Conservation (phyloP, 495 filamentous ascomycete genomes). For the Penicillium pancosmium region DNA sequence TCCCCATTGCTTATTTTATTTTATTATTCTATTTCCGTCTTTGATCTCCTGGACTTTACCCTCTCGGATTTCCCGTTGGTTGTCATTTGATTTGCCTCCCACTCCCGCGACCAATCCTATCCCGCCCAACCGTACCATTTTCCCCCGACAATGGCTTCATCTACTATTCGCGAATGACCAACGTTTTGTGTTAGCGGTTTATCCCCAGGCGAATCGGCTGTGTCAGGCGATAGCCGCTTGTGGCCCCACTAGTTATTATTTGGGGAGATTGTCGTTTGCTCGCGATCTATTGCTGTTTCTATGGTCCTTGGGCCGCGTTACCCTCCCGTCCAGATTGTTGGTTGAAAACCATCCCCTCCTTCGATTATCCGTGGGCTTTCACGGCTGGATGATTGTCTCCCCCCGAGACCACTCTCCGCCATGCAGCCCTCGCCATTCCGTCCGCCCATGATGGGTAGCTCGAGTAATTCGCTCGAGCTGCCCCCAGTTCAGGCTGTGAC, state of each 20-base stretch:
- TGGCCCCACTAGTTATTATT: conserved; percentile 1
- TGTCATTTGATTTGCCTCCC: conserved; percentile 2
- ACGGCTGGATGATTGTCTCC: conserved; percentile 11
- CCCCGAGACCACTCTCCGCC: conserved; percentile 7
- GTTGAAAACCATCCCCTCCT: conserved; percentile 19
- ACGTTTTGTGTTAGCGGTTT: neutral
- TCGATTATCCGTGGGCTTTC: neutral
- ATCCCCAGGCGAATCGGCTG: conserved; percentile 9
- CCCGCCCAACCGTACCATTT: neutral
- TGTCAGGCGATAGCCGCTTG: neutral
- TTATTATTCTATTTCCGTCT: conserved; percentile 9
- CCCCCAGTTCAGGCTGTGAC: conserved; percentile 47
- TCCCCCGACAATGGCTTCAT: conserved; percentile 17
- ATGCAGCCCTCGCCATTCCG: conserved; percentile 33
- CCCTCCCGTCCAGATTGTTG: neutral
- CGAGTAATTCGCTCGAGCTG: conserved; percentile 38
- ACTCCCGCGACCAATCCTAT: neutral
- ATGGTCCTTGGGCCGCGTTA: conserved; percentile 6
- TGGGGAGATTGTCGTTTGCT: neutral
- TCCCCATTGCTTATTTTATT: conserved; percentile 3
- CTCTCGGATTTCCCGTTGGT: neutral
- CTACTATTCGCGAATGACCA: conserved; percentile 8
- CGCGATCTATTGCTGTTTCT: conserved; percentile 9
- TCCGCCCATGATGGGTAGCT: conserved; percentile 16
- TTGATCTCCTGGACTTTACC: neutral